A percentile compares a stretch with the other conserved stretches of the same genome.
phyloP scores from a whole-genome alignment of 1,139 yeast species.

The Blastobotrys indianensis region DNA sequence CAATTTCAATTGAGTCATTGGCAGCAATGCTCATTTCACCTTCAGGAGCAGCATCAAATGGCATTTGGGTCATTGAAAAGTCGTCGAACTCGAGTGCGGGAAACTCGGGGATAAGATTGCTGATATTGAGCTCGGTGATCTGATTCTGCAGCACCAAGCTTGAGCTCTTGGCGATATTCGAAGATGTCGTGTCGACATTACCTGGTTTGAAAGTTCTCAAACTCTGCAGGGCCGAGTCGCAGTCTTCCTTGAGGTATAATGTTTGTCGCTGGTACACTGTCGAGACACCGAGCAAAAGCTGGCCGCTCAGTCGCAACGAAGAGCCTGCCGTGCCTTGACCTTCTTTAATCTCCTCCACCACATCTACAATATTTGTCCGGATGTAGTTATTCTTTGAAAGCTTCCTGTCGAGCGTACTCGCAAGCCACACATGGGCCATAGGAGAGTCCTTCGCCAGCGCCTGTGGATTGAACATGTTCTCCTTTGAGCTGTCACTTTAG shows the following conservation, averaged over 20 bases:
- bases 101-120: conserved; percentile 10
- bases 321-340: conserved; percentile 28
- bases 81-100: conserved; percentile 9
- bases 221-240: conserved; percentile 68
- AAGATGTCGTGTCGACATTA: conserved; percentile 42
- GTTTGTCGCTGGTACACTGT: conserved; percentile 85
- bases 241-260: conserved; percentile 77
- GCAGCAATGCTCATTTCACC: conserved; percentile 6
- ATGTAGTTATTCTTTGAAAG: conserved; percentile 71
- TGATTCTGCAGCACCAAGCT: conserved; percentile 65
- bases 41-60: not conserved
- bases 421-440: conserved; percentile 87
- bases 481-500: not conserved
- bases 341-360: conserved; percentile 50
- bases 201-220: conserved; percentile 63
- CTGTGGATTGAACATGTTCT: conserved; percentile 12
- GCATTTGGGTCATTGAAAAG: conserved; percentile 7
- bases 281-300: conserved; percentile 80
- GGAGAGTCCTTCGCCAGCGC: conserved; percentile 62
- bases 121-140: conserved; percentile 47
- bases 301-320: conserved; percentile 83
- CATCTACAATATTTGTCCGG: conserved; percentile 63
- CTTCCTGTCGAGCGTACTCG: conserved; percentile 81
- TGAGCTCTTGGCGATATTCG: conserved; percentile 50
- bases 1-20: conserved; percentile 40